Evolutionary conservation across 495 filamentous ascomycete genomes (phyloP).

Genomic region (Rusavskia elegans): DNA sequence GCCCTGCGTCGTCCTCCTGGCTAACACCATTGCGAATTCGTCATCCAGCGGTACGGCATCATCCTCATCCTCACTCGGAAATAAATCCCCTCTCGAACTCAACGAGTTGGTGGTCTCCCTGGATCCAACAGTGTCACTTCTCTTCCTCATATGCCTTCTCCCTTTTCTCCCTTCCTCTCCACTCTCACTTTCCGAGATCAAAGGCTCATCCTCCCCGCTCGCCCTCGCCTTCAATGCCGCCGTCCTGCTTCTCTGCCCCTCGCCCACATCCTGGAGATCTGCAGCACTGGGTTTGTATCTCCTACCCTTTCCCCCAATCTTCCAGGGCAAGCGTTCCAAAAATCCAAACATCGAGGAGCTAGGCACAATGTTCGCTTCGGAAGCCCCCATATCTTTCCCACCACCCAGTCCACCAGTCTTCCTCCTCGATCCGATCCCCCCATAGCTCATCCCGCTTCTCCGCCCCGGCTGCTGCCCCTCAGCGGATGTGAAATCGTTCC

Average conservation of each 20-base stretch:
- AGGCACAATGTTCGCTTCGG: conserved; percentile 84
- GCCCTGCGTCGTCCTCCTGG: conserved; percentile 43
- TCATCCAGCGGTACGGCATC: conserved; percentile 89
- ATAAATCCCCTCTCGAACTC: conserved; percentile 84
- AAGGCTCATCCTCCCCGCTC: conserved; percentile 46
- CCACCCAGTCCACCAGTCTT: conserved; percentile 32
- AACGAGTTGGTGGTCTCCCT: conserved; percentile 75
- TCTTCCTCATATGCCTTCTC: conserved; percentile 36
- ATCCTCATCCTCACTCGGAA: conserved; percentile 78
- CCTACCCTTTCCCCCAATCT: conserved; percentile 52
- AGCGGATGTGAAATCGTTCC: conserved; percentile 31
- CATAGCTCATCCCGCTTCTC: conserved; percentile 80
- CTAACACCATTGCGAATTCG: conserved; percentile 72
- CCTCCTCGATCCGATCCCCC: conserved; percentile 43
- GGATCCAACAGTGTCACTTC: conserved; percentile 71
- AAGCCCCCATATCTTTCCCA: conserved; percentile 16
- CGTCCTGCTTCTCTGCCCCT: conserved; percentile 6
- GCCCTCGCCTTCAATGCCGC: background rate
- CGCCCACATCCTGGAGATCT: conserved; percentile 72
- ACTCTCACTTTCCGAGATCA: conserved; percentile 46
- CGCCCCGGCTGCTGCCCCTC: conserved; percentile 41
- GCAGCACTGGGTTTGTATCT: conserved; percentile 85
- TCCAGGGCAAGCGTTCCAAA: conserved; percentile 67
- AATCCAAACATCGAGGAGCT: conserved; percentile 78
- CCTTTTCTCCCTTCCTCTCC: conserved; percentile 12